These are phyloP conservation scores for Dactylis glomerata DNA, from an alignment of 176 grass and related monocot species.

Conservation along the genomic window DNA sequence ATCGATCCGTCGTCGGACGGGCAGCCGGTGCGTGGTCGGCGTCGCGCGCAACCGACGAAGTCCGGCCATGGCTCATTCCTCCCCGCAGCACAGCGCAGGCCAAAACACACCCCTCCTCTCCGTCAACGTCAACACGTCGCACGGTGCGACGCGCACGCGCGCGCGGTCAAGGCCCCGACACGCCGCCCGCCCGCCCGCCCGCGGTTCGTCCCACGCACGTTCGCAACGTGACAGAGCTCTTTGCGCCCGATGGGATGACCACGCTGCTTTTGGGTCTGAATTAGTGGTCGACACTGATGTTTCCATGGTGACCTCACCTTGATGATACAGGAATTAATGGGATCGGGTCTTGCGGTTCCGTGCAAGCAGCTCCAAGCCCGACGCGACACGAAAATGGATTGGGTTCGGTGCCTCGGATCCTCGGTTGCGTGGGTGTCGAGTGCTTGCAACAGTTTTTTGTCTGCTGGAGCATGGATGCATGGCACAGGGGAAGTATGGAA, in stretches of 20 bases:
- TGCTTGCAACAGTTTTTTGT: too few relatives aligned
- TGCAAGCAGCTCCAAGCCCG: slow-evolving; percentile 9
- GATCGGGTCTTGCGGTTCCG: neutral
- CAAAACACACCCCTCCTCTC: too few relatives aligned
- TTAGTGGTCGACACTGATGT: slow-evolving; percentile 16
- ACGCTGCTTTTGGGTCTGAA: neutral
- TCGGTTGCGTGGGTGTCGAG: too few relatives aligned
- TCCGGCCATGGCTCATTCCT: slow-evolving; percentile 10
- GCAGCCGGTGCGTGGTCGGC: slow-evolving; percentile 33
- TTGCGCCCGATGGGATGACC: too few relatives aligned
- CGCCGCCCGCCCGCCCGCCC: neutral
- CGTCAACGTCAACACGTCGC: slow-evolving; percentile 12
- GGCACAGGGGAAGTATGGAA: too few relatives aligned
- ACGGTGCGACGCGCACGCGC: neutral
- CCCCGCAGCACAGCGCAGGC: neutral
- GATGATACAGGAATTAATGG: neutral
- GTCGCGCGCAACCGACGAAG: slow-evolving; percentile 34
- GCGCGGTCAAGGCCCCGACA: neutral
- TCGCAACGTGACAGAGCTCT: slow-evolving; percentile 23
- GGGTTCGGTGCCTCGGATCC: too few relatives aligned
- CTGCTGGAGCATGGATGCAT: too few relatives aligned
- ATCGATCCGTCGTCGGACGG: neutral
- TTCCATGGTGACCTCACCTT: neutral
- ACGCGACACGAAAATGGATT: too few relatives aligned
- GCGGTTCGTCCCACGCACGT: slow-evolving; percentile 14